These are phyloP conservation scores for Geotrichum armillariae DNA, from an alignment of 1,139 yeast species.

Conservation along the genomic window DNA sequence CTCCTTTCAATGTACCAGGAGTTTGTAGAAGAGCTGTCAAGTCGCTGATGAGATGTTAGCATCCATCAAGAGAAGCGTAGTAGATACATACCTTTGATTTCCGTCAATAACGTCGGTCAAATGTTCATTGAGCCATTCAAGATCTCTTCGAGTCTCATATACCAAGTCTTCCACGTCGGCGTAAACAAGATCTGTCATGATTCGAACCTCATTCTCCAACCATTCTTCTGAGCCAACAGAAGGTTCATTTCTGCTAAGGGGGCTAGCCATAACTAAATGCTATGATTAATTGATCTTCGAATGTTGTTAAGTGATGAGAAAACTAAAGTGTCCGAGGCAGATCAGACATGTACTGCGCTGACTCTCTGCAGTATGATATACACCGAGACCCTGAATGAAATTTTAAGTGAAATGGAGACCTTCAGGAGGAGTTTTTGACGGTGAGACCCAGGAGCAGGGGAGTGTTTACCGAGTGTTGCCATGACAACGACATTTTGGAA, in stretches of 20 bases:
- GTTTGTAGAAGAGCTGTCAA: constrained; percentile 36
- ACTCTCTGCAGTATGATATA: too few species aligned
- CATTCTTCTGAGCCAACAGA: constrained; percentile 46
- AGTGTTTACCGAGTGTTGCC: too few species aligned
- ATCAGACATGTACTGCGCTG: too few species aligned
- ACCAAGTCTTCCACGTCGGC: constrained; percentile 43
- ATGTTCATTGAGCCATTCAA: constrained; percentile 42
- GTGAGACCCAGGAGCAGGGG: too few species aligned
- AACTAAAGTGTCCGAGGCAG: background rate
- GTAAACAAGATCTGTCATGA: constrained; percentile 36
- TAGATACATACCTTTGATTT: constrained; percentile 30
- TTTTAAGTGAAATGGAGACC: too few species aligned
- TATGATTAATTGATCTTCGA: background rate
- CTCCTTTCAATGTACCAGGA: constrained; percentile 37
- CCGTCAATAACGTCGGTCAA: constrained; percentile 31
- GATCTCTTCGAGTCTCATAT: constrained; percentile 41
- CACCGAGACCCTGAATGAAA: too few species aligned
- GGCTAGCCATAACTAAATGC: constrained; percentile 3
- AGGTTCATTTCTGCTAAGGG: constrained; percentile 12
- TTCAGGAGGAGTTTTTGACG: too few species aligned
- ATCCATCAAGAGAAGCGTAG: background rate
- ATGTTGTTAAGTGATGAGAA: background rate
- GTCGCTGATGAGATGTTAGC: constrained; percentile 22
- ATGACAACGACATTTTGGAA: too few species aligned
- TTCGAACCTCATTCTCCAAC: constrained; percentile 45